Evolutionary conservation across 768 basidiomycete species (phyloP), one percentile per base, ranked within the genome.

Genomic region (Kwoniella europaea): DNA sequence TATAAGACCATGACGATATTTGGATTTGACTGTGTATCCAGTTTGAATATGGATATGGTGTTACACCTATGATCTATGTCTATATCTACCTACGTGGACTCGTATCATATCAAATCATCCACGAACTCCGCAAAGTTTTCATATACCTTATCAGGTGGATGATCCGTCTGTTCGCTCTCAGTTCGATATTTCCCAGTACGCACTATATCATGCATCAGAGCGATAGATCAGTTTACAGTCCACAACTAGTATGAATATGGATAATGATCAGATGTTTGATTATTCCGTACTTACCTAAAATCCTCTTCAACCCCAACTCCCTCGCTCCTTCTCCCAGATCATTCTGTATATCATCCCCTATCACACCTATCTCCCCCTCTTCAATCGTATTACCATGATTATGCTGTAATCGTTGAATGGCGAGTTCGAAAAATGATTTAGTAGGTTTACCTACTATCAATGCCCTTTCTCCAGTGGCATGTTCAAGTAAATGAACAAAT

Each of bases 171-270:
- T 79, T 91, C 91, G 73, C 90, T 88, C 2, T 89, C 90, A 3
- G 82, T 20, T 2, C 90, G 85, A 77, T 90, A 91, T 76, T 91
- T 92, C 12, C 91, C 91, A 5, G 90, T 90, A 76, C 85, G 86
- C 24, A 91, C 90, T 89, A 67, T 53, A n/a, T 58, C 18, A 50
- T 50, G 10, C 12, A 13, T 15, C 12, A 50, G 46, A 50, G 35
- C 4, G 35, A 35, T 35, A 35, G 35, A 35, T 35, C 35, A 35
- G 35, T 35, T 35, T 35, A 7, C 35, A 35, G 35, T 35, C 6
- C 35, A 35, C 35, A 35, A 35, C 6, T 35, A 35, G 35, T 35
- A 35, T 9, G 35, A 35, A 35, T 9, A 35, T 35, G 35, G 54
- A 67, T 35, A 13, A 10, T 9, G 15, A 44, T 7, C 35, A 35